Evolutionary conservation across 352 stramenopile species (phyloP), one percentile per base, ranked within the genome.

Genomic region (Globisporangium viniferum): DNA sequence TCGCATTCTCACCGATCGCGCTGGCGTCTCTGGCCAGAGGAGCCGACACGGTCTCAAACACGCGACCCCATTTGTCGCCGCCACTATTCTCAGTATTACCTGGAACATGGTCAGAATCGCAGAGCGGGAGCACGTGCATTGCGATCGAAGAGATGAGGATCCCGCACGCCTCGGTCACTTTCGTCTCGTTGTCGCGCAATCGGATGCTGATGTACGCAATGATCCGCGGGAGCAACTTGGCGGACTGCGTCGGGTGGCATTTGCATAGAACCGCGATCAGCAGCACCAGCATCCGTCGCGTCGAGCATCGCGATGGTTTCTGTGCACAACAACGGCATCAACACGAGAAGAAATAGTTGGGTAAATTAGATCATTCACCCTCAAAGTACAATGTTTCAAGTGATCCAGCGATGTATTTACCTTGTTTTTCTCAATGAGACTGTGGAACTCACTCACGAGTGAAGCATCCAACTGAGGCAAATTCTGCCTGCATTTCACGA

Each of bases 381-480:
- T 7, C 10, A 9, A 18, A 46, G 39, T 12, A 12, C 39, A 1
- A 46, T 5, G 18, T 46, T 18, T 6, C 39, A 46, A 20, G 10
- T 46, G 12, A 46, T 10, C 14, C 39, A 61, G 5, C 44, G 59
- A 59, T 10, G n/a, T n/a, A 51, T 36, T 18, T 57, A 86, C 80
- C 77, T 90, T 89, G 63, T 84, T 92, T 20, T 82, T 85, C 64
- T 90, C 80, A 31, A 92, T 78, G 51, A 77, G 63, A 3, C 46
- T 33, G 57, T 81, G 82, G 8, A 87, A 64, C 29, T 89, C 79
- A 15, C 60, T 69, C 5, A 87, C 73, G 31, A 86, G 67, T 2
- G 72, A 60, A 24, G 67, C 1, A 59, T 82, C 69, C 9, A 92
- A 63, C 20, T 59, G 49, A 5, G 75, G 81, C 14, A 88, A 56